Conservation (phyloP, 495 filamentous ascomycete genomes). For the Haplographium delicatum region DNA sequence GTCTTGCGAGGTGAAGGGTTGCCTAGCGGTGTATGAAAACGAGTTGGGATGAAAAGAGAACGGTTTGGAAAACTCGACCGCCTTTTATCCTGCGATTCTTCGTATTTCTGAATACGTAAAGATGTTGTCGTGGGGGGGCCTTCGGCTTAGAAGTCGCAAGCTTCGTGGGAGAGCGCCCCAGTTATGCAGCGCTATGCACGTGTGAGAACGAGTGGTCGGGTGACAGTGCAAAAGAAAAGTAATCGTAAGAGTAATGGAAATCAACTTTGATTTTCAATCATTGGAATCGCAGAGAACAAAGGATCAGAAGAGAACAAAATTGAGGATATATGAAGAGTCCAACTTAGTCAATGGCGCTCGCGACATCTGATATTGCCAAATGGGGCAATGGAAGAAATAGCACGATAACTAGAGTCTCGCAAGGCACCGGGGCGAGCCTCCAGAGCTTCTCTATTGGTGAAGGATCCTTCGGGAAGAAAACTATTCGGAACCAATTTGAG, state of each 20-base stretch:
- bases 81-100: constrained; percentile 8
- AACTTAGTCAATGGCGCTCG: background rate
- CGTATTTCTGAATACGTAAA: background rate
- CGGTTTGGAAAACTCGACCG: background rate
- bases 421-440: no score
- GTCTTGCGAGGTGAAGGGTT: background rate
- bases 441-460: no score
- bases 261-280: constrained; percentile 10
- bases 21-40: background rate
- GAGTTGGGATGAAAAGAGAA: background rate
- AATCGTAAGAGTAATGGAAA: constrained; percentile 15
- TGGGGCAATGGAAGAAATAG: constrained; percentile 10
- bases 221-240: constrained; percentile 11
- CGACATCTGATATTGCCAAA: constrained; percentile 8
- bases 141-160: constrained; percentile 4
- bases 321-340: background rate
- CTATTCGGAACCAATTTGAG: no score
- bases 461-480: no score
- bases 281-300: background rate
- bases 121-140: constrained; percentile 11
- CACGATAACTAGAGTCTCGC: constrained; percentile 9
- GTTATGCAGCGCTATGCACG: constrained; percentile 17
- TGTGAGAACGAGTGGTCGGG: constrained; percentile 14
- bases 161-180: constrained; percentile 3
- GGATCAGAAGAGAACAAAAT: background rate